Evolutionary conservation across 495 filamentous ascomycete species (phyloP), one percentile per base, ranked within the genome.

Genomic region (Penicillium lividum): DNA sequence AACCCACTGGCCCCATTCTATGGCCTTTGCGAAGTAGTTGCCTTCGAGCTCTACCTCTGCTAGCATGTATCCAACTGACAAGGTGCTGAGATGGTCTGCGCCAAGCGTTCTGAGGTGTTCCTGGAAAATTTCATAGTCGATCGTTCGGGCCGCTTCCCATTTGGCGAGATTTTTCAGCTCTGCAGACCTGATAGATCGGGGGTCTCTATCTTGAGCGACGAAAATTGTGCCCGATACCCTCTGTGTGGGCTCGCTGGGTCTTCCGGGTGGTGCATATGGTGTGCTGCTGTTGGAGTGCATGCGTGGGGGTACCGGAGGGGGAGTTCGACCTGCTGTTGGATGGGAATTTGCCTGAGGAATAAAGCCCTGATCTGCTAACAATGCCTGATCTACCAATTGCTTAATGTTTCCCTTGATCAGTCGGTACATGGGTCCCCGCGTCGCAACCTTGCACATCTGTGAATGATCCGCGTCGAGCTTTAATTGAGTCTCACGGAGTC

Each of bases 391-490:
- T 34, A 70, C 68, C 29, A 76, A 61, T 5, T 73, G 71, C 42
- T 74, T 76, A 59, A 74, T 73, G 36, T 76, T 76, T 4, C 73
- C 73, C 36, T 69, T 68, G 53, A 76, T 74, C 3, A 76, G 54
- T n/a, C 61, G 66, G 48, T 76, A 76, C 69, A 74, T 73, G 3
- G 73, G 66, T 0, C 73, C 73, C 7, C 68, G 63, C 25, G 49
- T 27, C 47, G 62, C 60, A 7, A 76, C 63, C 50, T 74, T 76
- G 61, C 73, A 76, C 73, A 76, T 76, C 45, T 73, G 66, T 1
- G 71, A 74, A 47, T 76, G 73, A 50, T 74, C 73, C 28, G 71
- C 73, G 44, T 76, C 73, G 3, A 76, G 69, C 34, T 76, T 76
- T 6, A 76, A 56, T n/a, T 71, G 71, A 0, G 73, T 76, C 48